These are phyloP conservation scores for Penicillium sp. DNA, from an alignment of 2,329 filamentous ascomycete species.

Conservation along the genomic window DNA sequence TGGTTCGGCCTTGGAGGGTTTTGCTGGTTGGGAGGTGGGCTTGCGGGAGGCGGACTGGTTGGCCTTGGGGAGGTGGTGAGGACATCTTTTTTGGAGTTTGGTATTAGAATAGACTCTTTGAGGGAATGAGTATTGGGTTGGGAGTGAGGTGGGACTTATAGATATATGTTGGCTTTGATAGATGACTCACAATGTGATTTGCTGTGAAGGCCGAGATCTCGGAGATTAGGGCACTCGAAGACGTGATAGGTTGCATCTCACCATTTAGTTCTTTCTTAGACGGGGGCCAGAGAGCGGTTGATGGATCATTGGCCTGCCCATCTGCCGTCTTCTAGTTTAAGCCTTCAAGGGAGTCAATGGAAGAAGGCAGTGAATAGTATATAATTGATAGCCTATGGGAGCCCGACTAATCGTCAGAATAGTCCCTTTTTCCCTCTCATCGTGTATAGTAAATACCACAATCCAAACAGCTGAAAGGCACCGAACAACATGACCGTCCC, in stretches of 20 bases:
- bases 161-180: not conserved
- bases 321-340: too few relatives aligned
- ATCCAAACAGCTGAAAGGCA: conserved; percentile 26
- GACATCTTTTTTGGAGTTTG: not conserved
- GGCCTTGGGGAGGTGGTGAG: conserved; percentile 11
- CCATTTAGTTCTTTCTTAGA: too few relatives aligned
- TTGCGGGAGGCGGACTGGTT: conserved; percentile 9
- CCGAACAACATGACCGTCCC: conserved; percentile 43
- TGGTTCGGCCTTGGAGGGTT: conserved; percentile 23
- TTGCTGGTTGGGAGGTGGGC: conserved; percentile 9
- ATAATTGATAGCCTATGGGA: too few relatives aligned
- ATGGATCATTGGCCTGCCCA: too few relatives aligned
- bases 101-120: not conserved
- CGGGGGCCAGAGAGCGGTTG: too few relatives aligned
- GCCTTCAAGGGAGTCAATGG: too few relatives aligned
- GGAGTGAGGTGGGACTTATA: not conserved
- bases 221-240: not conserved
- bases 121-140: not conserved
- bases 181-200: conserved; percentile 7
- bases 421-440: conserved; percentile 19
- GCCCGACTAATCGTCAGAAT: too few relatives aligned
- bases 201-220: not conserved
- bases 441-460: conserved; percentile 22
- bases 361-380: too few relatives aligned
- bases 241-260: not conserved